Percentiles rank a stretch among this genome's conserved stretches.
Evolutionary conservation across 2,329 filamentous ascomycete species (phyloP).

Genomic region (Aspergillus japonicus): DNA sequence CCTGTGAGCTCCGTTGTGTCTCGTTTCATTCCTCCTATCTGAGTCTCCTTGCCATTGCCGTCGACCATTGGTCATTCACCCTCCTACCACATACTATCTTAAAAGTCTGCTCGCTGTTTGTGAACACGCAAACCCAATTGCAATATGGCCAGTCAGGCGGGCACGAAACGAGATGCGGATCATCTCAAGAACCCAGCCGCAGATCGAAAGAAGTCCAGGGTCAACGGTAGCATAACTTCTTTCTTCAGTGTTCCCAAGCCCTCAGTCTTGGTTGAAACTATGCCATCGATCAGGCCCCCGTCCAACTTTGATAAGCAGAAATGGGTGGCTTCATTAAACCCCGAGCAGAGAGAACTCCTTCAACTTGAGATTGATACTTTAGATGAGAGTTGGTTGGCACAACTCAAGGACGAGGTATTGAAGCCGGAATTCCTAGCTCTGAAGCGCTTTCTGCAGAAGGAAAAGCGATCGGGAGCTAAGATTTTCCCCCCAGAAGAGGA

Average conservation of each 20-base stretch:
- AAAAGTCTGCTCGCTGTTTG: not conserved
- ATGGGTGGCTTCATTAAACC: constrained; percentile 77
- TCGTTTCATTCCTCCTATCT: not conserved
- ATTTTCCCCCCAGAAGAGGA: constrained; percentile 86
- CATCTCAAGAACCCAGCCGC: constrained; percentile 40
- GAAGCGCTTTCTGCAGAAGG: constrained; percentile 81
- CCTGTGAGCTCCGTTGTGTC: not conserved
- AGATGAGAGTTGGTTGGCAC: constrained; percentile 85
- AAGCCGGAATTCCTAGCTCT: constrained; percentile 78
- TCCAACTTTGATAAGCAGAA: constrained; percentile 80
- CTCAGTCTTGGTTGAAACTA: constrained; percentile 29
- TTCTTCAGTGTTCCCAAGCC: constrained; percentile 77
- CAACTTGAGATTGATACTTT: constrained; percentile 89
- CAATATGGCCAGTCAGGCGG: constrained; percentile 32
- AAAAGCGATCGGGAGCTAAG: constrained; percentile 70
- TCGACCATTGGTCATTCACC: not conserved
- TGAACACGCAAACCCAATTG: not conserved
- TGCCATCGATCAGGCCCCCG: constrained; percentile 18
- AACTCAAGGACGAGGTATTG: constrained; percentile 81
- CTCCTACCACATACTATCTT: not conserved
- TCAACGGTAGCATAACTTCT: constrained; percentile 77
- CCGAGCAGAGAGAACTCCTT: constrained; percentile 79
- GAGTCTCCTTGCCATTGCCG: too few relatives aligned
- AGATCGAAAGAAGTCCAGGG: constrained; percentile 69
- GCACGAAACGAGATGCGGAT: constrained; percentile 66